Conservation (phyloP, 2,329 filamentous ascomycete species). For the Aspergillus persii region DNA sequence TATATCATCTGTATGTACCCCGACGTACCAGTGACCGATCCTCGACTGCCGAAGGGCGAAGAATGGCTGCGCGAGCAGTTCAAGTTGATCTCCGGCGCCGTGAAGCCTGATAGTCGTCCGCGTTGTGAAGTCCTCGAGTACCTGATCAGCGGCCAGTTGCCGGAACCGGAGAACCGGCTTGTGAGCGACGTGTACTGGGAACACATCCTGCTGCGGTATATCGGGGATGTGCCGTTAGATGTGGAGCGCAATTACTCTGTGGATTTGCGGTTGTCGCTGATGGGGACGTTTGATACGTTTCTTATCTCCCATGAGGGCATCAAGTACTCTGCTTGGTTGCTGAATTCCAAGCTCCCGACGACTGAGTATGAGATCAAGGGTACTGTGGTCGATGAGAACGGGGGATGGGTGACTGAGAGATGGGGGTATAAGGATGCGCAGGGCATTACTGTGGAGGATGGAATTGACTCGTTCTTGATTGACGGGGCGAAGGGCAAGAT, state of each 20-base stretch:
- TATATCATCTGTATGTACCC: background rate
- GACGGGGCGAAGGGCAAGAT: conserved; percentile 6
- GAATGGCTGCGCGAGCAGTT: conserved; percentile 7
- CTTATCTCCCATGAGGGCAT: conserved; percentile 4
- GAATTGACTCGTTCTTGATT: conserved; percentile 10
- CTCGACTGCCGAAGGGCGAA: conserved; percentile 1
- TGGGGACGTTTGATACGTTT: conserved; percentile 7
- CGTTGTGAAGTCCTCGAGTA: conserved; percentile 6
- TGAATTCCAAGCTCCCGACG: conserved; percentile 7
- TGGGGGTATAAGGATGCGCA: conserved; percentile 7
- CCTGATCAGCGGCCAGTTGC: background rate
- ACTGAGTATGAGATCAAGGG: conserved; percentile 7
- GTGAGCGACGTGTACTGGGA: conserved; percentile 12
- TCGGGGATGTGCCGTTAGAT: conserved; percentile 8
- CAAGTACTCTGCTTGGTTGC: conserved; percentile 7
- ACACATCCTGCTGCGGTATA: conserved; percentile 13
- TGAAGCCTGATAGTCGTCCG: conserved; percentile 4
- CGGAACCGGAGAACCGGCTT: background rate
- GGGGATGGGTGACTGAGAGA: conserved; percentile 9
- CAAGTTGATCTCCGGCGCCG: background rate
- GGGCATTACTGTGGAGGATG: conserved; percentile 4
- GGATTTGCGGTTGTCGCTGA: conserved; percentile 4
- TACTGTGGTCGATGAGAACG: conserved; percentile 1
- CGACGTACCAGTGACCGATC: conserved; percentile 3
- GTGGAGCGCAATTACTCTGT: conserved; percentile 9